A percentile compares a stretch with the other conserved stretches of the same genome.
Evolutionary conservation across 2,329 filamentous ascomycete genomes (phyloP).

Genomic region (Neoscytalidium dimidiatum): DNA sequence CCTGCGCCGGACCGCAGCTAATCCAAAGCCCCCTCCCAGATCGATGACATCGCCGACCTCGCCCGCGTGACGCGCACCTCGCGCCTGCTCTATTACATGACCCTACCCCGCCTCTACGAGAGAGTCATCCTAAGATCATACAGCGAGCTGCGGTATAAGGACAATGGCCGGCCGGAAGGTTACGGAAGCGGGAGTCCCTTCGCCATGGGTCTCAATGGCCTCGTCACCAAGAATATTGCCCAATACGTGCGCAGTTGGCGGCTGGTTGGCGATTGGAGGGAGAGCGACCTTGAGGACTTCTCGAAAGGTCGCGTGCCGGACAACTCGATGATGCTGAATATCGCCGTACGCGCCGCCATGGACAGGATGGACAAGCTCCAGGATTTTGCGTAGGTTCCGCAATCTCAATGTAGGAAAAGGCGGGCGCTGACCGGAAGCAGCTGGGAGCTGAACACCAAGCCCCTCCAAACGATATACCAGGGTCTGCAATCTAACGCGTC

Average conservation of each 20-base stretch:
- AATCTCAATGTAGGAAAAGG: constrained; percentile 21
- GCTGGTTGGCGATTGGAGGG: constrained; percentile 59
- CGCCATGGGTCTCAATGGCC: constrained; percentile 62
- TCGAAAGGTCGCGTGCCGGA: constrained; percentile 63
- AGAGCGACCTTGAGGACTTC: constrained; percentile 59
- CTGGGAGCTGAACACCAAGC: constrained; percentile 64
- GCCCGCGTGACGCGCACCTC: constrained; percentile 62
- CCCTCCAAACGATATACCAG: constrained; percentile 59
- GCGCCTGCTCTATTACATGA: constrained; percentile 65
- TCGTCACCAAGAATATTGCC: constrained; percentile 59
- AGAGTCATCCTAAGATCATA: constrained; percentile 59
- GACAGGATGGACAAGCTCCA: constrained; percentile 60
- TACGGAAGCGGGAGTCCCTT: constrained; percentile 65
- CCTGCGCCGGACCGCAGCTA: neutral
- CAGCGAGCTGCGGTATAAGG: constrained; percentile 57
- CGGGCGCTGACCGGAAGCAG: constrained; percentile 32
- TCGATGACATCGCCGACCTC: constrained; percentile 60
- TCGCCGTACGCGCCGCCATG: constrained; percentile 59
- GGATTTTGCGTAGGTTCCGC: constrained; percentile 50
- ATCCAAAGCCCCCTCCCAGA: constrained; percentile 35
- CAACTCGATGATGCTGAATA: constrained; percentile 64
- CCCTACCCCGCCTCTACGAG: constrained; percentile 62
- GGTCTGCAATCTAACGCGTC: constrained; percentile 53
- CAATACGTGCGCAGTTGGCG: constrained; percentile 55
- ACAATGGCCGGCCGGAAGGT: constrained; percentile 58